Percentiles rank a stretch among this genome's conserved stretches.
These are phyloP conservation scores for Paramecium primaurelia DNA, from an alignment of 73 alveolate species.

Conservation along the genomic window DNA sequence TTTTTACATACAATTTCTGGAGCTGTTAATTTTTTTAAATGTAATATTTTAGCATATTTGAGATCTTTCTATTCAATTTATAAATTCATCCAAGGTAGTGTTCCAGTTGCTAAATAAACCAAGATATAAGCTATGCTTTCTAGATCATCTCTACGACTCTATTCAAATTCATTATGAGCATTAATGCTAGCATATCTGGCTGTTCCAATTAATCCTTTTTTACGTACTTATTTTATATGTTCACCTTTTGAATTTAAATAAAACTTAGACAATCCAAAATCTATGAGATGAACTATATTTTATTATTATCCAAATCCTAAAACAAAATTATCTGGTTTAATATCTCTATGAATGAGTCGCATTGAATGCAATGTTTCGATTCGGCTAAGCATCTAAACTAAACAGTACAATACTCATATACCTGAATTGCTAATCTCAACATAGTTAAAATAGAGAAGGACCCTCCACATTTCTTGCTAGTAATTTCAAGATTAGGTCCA, in stretches of 20 bases:
- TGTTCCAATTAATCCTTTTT: slow-evolving; percentile 78
- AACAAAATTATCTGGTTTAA: slow-evolving; percentile 66
- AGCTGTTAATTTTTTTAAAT: not conserved
- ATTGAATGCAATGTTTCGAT: slow-evolving; percentile 26
- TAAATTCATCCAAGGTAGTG: slow-evolving; percentile 69
- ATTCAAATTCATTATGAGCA: slow-evolving; percentile 73
- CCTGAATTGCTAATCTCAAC: slow-evolving; percentile 41
- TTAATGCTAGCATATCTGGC: slow-evolving; percentile 77
- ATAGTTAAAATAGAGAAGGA: slow-evolving; percentile 17
- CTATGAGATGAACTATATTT: slow-evolving; percentile 42
- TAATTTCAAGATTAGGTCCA: slow-evolving; percentile 45
- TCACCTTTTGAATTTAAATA: slow-evolving; percentile 64
- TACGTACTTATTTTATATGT: slow-evolving; percentile 71
- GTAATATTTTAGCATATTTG: slow-evolving; percentile 45
- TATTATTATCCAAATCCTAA: slow-evolving; percentile 48
- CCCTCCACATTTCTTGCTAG: slow-evolving; percentile 42
- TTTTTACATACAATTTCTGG: not conserved
- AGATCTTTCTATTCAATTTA: slow-evolving; percentile 61
- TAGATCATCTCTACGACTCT: slow-evolving; percentile 81
- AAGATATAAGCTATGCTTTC: slow-evolving; percentile 76
- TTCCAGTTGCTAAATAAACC: slow-evolving; percentile 67
- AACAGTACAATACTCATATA: slow-evolving; percentile 67
- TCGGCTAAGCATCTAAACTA: slow-evolving; percentile 26
- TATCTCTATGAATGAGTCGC: slow-evolving; percentile 63
- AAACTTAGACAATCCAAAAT: slow-evolving; percentile 62